phyloP scores from a whole-genome alignment of 371 early-diverging fungal genomes.

The Basidiobolus meristosporus region DNA sequence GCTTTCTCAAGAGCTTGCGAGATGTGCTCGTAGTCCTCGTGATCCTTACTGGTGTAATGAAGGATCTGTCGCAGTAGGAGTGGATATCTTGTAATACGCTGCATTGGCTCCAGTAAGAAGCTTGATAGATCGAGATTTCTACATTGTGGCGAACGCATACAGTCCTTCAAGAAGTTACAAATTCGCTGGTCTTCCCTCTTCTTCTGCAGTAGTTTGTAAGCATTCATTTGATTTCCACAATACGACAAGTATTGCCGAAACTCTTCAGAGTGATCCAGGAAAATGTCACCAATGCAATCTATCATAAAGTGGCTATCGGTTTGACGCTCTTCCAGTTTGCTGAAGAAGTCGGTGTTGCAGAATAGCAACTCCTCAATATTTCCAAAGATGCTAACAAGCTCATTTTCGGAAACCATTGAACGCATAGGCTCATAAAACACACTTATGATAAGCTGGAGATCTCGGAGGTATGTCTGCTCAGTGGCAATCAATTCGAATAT shows the following conservation, averaged over 20 bases:
- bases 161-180: too few relatives aligned
- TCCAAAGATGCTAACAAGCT: constrained; percentile 15
- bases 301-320: constrained; percentile 21
- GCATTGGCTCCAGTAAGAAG: constrained; percentile 80
- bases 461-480: constrained; percentile 61
- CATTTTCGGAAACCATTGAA: constrained; percentile 3
- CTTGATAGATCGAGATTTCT: constrained; percentile 64
- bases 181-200: too few relatives aligned
- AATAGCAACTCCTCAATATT: constrained; percentile 53
- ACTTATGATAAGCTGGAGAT: constrained; percentile 63
- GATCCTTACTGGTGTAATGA: constrained; percentile 8
- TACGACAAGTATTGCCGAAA: constrained; percentile 38
- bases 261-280: constrained; percentile 30
- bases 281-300: constrained; percentile 37
- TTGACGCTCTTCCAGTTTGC: constrained; percentile 38
- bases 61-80: constrained; percentile 60
- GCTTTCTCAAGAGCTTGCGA: constrained; percentile 44
- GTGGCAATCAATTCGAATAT: constrained; percentile 75
- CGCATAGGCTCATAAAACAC: constrained; percentile 29
- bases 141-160: too few relatives aligned
- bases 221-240: constrained; percentile 42
- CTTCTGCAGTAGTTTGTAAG: constrained; percentile 38
- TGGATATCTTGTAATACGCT: constrained; percentile 84
- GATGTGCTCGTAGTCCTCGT: constrained; percentile 56
- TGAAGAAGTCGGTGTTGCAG: constrained; percentile 45